Evolutionary conservation across 768 basidiomycete species (phyloP), one percentile per base, ranked within the genome.

Genomic region (Suillus hirtellus): DNA sequence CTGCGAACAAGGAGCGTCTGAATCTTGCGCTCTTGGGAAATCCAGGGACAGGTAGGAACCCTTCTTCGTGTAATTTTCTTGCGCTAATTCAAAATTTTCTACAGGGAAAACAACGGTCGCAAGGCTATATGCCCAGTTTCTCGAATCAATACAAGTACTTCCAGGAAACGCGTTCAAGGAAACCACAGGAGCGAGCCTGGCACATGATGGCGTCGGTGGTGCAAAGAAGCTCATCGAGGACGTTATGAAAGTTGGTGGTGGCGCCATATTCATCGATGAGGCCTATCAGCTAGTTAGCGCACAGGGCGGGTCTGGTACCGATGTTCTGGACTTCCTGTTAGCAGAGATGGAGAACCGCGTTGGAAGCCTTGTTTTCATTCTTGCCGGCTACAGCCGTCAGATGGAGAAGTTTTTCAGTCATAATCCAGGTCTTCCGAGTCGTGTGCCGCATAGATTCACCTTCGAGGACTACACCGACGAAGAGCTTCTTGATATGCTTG

Each of bases 321-420:
- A 84, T 55, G 86, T 89, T 14, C 79, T 89, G 8, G 87, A 89
- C 66, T 88, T 82, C 67, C 78, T 88, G 1, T 77, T 88, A 3
- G 86, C 87, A 0, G 86, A 88, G 69, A 88, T 89, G 85, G 86
- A 88, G 69, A 87, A 88, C 71, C 79, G 81, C 21, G 75, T 84
- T 17, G 87, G 85, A 7, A 81, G 73, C 14, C 64, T 88, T 4
- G 85, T 87, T 11, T 89, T 88, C 74, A 84, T 89, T 60, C 74
- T 89, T 12, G 87, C 87, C 0, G 87, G 87, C 4, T 89, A 89
- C 68, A 80, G 75, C 67, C 84, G 81, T 62, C 79, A 89, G 70
- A 88, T 89, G 87, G 87, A 89, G 65, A 83, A 78, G 43, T 88
- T 88, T 73, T 88, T 88, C 67, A 86, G 88, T 65, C 86, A 87